phyloP scores from a whole-genome alignment of 257 asterid genomes.

The Przewalskia tangutica region DNA sequence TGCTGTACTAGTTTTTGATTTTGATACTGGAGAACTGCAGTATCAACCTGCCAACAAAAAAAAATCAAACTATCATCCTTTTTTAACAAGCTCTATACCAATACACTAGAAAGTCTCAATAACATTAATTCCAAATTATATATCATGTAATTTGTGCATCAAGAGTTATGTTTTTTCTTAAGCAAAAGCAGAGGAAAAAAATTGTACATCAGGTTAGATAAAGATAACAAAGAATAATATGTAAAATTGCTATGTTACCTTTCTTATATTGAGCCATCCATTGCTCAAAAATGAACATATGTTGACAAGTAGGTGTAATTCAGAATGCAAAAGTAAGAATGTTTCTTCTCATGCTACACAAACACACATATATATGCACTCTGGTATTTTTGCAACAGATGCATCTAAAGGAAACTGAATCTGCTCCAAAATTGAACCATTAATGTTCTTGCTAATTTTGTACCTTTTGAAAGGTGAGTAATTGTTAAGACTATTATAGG shows the following conservation, averaged over 20 bases:
- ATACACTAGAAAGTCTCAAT: not conserved
- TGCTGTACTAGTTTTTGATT: slow-evolving; percentile 93
- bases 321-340: not conserved
- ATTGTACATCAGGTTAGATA: not conserved
- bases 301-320: not conserved
- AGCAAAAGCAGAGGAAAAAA: not conserved
- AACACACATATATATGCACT: not conserved
- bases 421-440: not conserved
- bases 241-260: not conserved
- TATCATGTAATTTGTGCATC: not conserved
- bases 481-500: not conserved
- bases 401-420: not conserved
- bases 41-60: slow-evolving; percentile 60
- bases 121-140: not conserved
- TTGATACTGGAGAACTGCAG: slow-evolving; percentile 89
- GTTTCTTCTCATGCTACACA: not conserved
- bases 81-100: not conserved
- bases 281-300: not conserved
- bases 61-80: not conserved
- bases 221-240: not conserved
- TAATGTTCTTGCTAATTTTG: not conserved
- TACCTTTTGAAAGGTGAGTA: not conserved
- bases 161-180: not conserved
- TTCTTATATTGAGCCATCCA: not conserved
- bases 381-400: not conserved